Evolutionary conservation across 2,329 filamentous ascomycete genomes (phyloP), one percentile per base, ranked within the genome.

Genomic region (Coccinonectria pachysandricola): DNA sequence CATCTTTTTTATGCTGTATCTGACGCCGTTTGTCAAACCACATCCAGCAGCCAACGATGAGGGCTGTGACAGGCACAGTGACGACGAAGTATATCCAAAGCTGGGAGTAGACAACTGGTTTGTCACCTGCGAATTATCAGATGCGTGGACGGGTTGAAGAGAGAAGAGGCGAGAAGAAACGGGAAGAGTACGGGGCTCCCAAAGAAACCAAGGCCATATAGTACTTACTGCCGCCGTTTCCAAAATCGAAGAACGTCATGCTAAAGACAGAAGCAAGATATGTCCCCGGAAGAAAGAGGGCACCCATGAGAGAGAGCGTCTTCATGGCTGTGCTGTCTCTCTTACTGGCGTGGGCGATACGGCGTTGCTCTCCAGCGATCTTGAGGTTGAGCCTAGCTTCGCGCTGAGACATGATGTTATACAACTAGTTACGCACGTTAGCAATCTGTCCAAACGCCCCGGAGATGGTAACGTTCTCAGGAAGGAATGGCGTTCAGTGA

Each of bases 211-310:
- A n/a, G n/a, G n/a, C n/a, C n/a, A n/a, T n/a, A n/a, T n/a, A n/a
- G n/a, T n/a, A n/a, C n/a, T n/a, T n/a, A n/a, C n/a, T n/a, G n/a
- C 7, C 7, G 17, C 17, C 53, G 19, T 57, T 52, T 36, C 64
- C 64, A 39, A 75, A 77, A 50, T 77, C 65, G 55, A 78, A 78
- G 46, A 78, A 78, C 0, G 70, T 71, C 71, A 76, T 78, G 56
- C 65, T 68, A 40, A 78, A 78, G 13, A 78, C 57, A 1, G 73
- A 77, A 7, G 73, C 65, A 11, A 78, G 59, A 37, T 68, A 75
- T 1, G 71, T 75, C 2, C 71, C 72, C 0, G 73, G 73, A 5
- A 78, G 55, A 40, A 78, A 78, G 20, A 78, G 56, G 20, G 71
- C 71, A 15, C 73, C 74, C 29, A 78, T 64, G 1, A 78, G 60